phyloP scores from a whole-genome alignment of 257 asterid species.

The Catharanthus roseus region DNA sequence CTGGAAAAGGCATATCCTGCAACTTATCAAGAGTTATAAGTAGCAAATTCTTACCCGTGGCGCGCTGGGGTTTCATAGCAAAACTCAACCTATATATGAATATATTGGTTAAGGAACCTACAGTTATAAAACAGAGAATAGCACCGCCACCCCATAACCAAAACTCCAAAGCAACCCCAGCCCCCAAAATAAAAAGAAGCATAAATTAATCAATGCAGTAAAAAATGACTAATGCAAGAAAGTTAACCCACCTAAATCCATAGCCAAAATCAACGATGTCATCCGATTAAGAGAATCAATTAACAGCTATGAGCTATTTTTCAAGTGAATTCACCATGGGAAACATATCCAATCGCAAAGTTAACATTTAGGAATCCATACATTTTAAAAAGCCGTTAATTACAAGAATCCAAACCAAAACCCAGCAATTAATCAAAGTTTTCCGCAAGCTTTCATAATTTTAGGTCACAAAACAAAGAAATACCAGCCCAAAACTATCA shows the following conservation, averaged over 20 bases:
- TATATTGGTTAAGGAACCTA: neutral
- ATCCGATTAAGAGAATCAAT: neutral
- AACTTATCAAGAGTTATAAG: conserved; percentile 1
- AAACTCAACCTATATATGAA: neutral
- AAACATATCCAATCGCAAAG: neutral
- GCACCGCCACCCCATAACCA: neutral
- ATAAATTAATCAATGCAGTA: neutral
- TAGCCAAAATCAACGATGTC: neutral
- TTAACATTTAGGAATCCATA: neutral
- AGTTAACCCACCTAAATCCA: neutral
- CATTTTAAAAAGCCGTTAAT: neutral
- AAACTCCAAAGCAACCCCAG: too few relatives aligned
- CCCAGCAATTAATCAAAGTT: neutral
- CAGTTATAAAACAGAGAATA: neutral
- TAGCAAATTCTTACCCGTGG: neutral
- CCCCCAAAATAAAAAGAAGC: neutral
- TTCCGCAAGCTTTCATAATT: neutral
- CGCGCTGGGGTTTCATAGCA: neutral
- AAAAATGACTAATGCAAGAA: neutral
- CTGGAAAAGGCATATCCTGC: neutral
- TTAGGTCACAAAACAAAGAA: neutral
- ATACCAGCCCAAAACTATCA: neutral
- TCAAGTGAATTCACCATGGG: neutral
- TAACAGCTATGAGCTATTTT: neutral
- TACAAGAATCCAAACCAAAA: neutral